Conservation (phyloP, 2,329 filamentous ascomycete genomes). For the Aureobasidium sp. region DNA sequence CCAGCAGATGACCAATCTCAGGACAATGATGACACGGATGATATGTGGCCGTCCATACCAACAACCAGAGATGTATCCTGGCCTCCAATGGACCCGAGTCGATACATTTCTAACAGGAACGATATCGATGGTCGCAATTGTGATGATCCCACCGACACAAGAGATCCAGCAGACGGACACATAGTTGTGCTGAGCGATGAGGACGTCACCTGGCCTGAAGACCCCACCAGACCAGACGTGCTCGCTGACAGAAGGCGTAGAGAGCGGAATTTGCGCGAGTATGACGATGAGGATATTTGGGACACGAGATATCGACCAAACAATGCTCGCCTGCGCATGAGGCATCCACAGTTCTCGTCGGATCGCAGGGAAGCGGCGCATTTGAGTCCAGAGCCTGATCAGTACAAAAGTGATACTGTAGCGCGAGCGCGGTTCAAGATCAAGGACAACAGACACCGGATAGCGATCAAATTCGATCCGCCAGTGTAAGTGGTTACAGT, state of each 20-base stretch:
- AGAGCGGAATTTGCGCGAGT: conserved; percentile 12
- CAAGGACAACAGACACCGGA: conserved; percentile 71
- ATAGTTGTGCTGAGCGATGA: conserved; percentile 14
- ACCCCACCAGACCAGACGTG: conserved; percentile 17
- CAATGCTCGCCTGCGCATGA: conserved; percentile 7
- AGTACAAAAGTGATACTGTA: conserved; percentile 20
- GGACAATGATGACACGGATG: conserved; percentile 9
- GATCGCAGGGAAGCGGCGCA: not conserved
- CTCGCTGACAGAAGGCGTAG: conserved; percentile 17
- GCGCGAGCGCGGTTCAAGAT: conserved; percentile 75
- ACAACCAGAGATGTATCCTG: conserved; percentile 9
- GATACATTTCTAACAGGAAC: not conserved
- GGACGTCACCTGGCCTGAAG: conserved; percentile 19
- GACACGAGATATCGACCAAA: conserved; percentile 15
- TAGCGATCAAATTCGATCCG: conserved; percentile 78
- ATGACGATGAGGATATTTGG: conserved; percentile 16
- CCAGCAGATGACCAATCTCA: conserved; percentile 1
- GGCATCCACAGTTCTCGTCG: not conserved
- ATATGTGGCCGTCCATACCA: conserved; percentile 7
- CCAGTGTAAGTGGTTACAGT: conserved; percentile 50
- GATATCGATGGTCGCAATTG: conserved; percentile 1
- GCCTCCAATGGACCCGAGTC: conserved; percentile 17
- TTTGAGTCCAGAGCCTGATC: conserved; percentile 6
- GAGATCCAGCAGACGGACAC: not conserved
- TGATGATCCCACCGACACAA: not conserved